Base-by-base conservation (phyloP, 2,329 filamentous ascomycete species). In the Cytospora piceicola region DNA sequence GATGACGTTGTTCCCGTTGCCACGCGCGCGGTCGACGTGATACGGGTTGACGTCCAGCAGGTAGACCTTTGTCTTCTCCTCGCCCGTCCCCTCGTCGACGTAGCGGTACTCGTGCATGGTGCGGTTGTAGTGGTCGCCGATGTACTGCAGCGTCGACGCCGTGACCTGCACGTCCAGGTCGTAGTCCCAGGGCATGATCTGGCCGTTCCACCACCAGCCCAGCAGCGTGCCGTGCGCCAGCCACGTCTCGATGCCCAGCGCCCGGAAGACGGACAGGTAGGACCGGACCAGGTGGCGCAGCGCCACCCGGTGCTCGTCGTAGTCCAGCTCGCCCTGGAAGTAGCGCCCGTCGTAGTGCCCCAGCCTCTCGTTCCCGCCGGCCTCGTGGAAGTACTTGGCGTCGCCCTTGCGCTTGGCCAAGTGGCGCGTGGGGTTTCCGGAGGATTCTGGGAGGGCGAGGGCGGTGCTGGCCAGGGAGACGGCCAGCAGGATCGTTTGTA, bases 121-220 rank as follows among this genome's bases (percentile, higher is more conserved):
- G 70, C 86, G 84, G 78, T 95, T 95, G 76, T 88, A 83, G 68
- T 87, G 79, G 64, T 86, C 78, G 36, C 83, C 90, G 30, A 95
- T 80, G 75, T 87, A 87, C 42, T 80, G 76, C 55, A 95, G 81
- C 0, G 91, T 93, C 36, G 81, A 79, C 63, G 84, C 85, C 22
- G 88, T 86, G 32, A 95, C 88, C 77, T 95, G 92, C 0, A 91
- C 91, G 76, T 96, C 92, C 55, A 95, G 81, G 75, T 96, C 92
- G 80, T 88, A 91, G 76, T 95, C 92, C 91, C 91, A 94, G 0
- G 91, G 91, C 79, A 94, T 87, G 73, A 92, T 88, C 77, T 87
- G 78, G 52, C 81, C 84, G 74, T 93, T 94, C 92, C 92, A 96
- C 90, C 91, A 95, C 92, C 92, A 96, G 15, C 92, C 92, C 27